Evolutionary conservation across 2,329 filamentous ascomycete genomes (phyloP), one percentile per base, ranked within the genome.

Genomic region (Aureobasidium sp.): DNA sequence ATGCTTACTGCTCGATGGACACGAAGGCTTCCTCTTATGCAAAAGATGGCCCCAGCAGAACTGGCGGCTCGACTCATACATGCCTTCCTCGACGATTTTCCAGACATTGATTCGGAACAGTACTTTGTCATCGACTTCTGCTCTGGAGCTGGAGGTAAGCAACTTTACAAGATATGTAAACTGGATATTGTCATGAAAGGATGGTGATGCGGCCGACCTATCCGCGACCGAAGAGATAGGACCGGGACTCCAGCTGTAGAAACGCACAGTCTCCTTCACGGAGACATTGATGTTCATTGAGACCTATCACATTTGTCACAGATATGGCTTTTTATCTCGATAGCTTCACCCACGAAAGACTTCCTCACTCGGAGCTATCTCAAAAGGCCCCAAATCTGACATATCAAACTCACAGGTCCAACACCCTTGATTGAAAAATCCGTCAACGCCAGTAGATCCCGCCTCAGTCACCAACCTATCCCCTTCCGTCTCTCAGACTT

Each of bases 91-190:
- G 59, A 71, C 31, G 38, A 66, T 27, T 67, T 74, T 18, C 58
- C 65, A 27, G 79, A 85, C 48, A 82, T 91, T 18, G 82, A 83
- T 42, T 67, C 73, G 7, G 73, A 80, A 31, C 79, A 88, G 2
- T 89, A 91, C 76, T 88, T 86, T 23, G 89, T 92, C 71, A 85
- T 94, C 68, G 92, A 95, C 79, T 93, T 94, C 77, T 93, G 91
- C 76, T 90, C 91, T 3, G 92, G 92, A 60, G 90, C 86, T 18
- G 92, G 92, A 47, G 92, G 92, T 66, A 54, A 31, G 68, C 33
- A 23, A 16, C 29, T 20, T 8, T 23, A 23, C 9, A 16, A 15
- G 1, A 20, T 29, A 23, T 16, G 31, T 23, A 13, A 31, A 16
- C 16, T 6, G 6, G 27, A 27, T 6, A 15, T 16, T 25, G 51